Evolutionary conservation across 192 early-diverging fungal species (phyloP), one percentile per base, ranked within the genome.

Genomic region (Ambispora gerdemannii): DNA sequence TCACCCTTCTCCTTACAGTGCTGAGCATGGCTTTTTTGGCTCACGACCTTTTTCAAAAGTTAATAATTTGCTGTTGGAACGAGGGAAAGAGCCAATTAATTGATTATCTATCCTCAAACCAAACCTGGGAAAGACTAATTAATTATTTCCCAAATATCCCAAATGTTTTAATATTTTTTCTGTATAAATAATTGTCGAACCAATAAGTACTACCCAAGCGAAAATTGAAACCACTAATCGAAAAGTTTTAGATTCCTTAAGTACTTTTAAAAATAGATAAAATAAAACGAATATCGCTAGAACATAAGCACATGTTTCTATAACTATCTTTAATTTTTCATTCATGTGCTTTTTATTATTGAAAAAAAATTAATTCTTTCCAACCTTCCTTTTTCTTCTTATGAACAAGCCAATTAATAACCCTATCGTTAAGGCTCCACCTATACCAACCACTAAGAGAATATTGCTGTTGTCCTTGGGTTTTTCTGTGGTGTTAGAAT

Each of bases 1-100:
- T 7, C 61, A 63, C 7, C 61, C 61, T 63, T 63, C 61, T 35
- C 33, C 61, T 34, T 63, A 63, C 38, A 63, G 61, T 63, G 61
- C 61, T 15, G 61, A 63, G 17, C 1, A 22, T 24, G 22, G 32
- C 33, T 63, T 63, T 63, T 33, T 63, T 8, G 61, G 61, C 3
- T 63, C 61, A 2, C 61, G 32, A 63, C 61, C 61, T 34, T 63
- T 63, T 63, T 63, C 61, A 11, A 63, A 63, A 34, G 3, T 36
- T 63, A 63, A 63, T 7, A 0, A 35, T 22, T 63, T 63, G 25
- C 38, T 63, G 20, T 11, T 20, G 2, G 33, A 35, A 36, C 8
- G 32, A 38, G 32, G 32, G 4, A 36, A 63, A 22, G 61, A 63
- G 38, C 60, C 60, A 34, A 34, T 63, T 63, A 36, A 34, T 8